These are phyloP conservation scores for Aureobasidium leucospermi DNA, from an alignment of 2,329 filamentous ascomycete species.

Conservation along the genomic window DNA sequence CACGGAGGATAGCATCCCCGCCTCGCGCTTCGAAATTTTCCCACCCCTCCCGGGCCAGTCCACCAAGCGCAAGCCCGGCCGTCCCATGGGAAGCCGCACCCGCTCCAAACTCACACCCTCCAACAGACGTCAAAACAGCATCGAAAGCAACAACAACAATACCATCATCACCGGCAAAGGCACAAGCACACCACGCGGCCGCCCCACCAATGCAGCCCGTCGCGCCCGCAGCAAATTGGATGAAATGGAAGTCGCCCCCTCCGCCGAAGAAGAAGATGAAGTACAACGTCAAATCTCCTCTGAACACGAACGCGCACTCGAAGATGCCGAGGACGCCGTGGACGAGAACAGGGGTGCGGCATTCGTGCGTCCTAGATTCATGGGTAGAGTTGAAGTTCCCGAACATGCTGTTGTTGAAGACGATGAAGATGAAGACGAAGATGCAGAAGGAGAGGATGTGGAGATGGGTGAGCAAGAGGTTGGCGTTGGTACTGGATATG, in stretches of 20 bases:
- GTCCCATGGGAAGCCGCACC: slow-evolving; percentile 21
- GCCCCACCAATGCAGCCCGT: slow-evolving; percentile 18
- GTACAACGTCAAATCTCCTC: slow-evolving; percentile 3
- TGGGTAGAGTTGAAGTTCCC: not conserved
- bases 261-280: slow-evolving; percentile 18
- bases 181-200: slow-evolving; percentile 6
- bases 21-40: slow-evolving; percentile 69
- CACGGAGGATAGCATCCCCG: slow-evolving; percentile 45
- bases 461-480: slow-evolving; percentile 21
- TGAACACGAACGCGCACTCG: slow-evolving; percentile 1
- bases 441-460: slow-evolving; percentile 21
- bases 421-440: slow-evolving; percentile 22
- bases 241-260: slow-evolving; percentile 25
- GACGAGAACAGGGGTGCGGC: not conserved
- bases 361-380: slow-evolving; percentile 16
- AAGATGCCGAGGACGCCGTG: not conserved
- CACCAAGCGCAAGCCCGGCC: slow-evolving; percentile 26
- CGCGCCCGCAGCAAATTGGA: slow-evolving; percentile 39
- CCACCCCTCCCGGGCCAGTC: slow-evolving; percentile 54
- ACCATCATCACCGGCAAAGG: slow-evolving; percentile 10
- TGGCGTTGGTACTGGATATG: slow-evolving; percentile 23
- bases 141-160: slow-evolving; percentile 19
- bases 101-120: slow-evolving; percentile 17
- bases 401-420: slow-evolving; percentile 20
- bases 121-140: not conserved